Evolutionary conservation across 352 stramenopile species (phyloP), one percentile per base, ranked within the genome.

Genomic region (Phytophthora sojae): DNA sequence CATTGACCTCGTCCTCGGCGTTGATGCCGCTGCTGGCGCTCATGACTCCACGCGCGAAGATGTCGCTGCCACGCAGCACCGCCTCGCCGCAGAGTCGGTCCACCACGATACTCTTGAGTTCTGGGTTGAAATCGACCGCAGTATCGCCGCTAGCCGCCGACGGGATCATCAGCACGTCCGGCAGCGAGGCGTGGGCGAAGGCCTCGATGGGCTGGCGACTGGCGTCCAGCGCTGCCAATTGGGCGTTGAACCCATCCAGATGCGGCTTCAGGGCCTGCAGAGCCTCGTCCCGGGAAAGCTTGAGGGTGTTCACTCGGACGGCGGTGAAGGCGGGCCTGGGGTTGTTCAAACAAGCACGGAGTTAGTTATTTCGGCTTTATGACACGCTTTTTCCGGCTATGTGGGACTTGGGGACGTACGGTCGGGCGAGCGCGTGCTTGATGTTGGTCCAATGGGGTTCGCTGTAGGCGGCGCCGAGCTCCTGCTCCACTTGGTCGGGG

Each of bases 31-130:
- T 83, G 80, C 95, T 97, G 23, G 94, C 89, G 66, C 86, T 95
- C 77, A 98, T 92, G 68, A 98, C 83, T 44, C 96, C 96, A 15
- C 86, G 86, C 6, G 95, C 91, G 78, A 98, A 99, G 58, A 99
- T 95, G 71, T 99, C 89, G 54, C 92, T 97, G 58, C 96, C 96
- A 37, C 96, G 89, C 6, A 99, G 72, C 62, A 99, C 96, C 2
- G 96, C 96, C 78, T 98, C 94, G 14, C 89, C 96, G 71, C 96
- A 99, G 12, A 97, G 88, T 23, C 93, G 81, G 65, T 98, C 94
- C 25, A 97, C 89, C 39, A 98, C 84, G 21, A 98, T 82, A 14
- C 77, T 86, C 51, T 88, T 86, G 35, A 83, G 73, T 7, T 81
- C 68, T 4, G 79, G 49, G 8, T 81, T 62, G 15, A 81, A 78